These are phyloP conservation scores for Buxus sempervirens DNA, from an alignment of 164 flowering plant species.

Conservation along the genomic window DNA sequence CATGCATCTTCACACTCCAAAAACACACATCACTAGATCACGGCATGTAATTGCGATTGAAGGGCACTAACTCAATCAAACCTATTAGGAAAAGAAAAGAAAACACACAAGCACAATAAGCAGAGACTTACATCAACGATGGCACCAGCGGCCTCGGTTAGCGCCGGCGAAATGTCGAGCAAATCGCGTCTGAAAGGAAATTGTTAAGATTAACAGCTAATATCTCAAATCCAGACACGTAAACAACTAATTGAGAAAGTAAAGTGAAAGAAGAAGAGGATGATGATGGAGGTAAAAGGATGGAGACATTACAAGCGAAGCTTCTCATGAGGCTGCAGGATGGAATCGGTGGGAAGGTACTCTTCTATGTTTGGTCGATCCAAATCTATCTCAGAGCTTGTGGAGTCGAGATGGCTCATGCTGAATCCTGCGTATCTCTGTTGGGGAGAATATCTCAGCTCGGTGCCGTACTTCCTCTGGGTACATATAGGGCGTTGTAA, in stretches of 20 bases:
- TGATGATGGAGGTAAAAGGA: constrained; percentile 3
- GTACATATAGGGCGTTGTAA: no score
- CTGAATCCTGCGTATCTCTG: neutral
- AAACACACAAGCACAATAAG: neutral
- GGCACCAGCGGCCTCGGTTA: constrained; percentile 94
- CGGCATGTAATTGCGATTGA: neutral
- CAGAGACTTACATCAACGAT: constrained; percentile 72
- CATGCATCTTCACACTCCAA: neutral
- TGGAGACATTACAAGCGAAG: constrained; percentile 58
- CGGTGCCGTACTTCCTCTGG: no score
- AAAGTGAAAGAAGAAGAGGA: neutral
- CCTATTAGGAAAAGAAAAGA: neutral
- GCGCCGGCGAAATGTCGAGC: constrained; percentile 81
- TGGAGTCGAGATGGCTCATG: constrained; percentile 22
- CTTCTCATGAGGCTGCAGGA: constrained; percentile 54
- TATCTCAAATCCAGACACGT: neutral
- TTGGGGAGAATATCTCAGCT: neutral
- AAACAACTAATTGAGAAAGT: neutral
- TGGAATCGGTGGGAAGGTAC: constrained; percentile 70
- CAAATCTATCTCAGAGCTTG: constrained; percentile 65
- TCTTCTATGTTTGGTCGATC: constrained; percentile 90
- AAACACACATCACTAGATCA: neutral
- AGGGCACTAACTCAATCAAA: neutral
- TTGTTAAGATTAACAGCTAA: constrained; percentile 3
- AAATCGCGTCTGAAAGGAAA: constrained; percentile 61